Evolutionary conservation across 176 grass and related monocot species (phyloP), one percentile per base, ranked within the genome.

Genomic region (Rhynchospora pubera): DNA sequence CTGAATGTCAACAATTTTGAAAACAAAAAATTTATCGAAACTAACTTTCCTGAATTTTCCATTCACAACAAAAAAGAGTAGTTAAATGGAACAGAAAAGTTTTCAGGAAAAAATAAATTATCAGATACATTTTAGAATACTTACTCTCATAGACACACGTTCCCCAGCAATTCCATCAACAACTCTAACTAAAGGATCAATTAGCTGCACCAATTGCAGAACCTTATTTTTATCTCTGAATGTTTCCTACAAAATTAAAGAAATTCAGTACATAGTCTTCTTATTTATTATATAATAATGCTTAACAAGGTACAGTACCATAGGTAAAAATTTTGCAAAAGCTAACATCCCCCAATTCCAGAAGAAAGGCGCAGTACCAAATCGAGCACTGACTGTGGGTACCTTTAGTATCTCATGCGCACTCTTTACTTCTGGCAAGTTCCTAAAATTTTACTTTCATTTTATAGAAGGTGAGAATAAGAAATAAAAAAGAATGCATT

Each of bases 321-420:
- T 69, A 58, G 92, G 92, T 79, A 97, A 70, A 85, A 94, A 84
- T 45, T 91, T 93, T 71, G 87, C 90, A 56, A 97, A 84, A 23
- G 95, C 95, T 90, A 89, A 71, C 95, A 97, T 97, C 90, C 90
- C 92, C 95, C 95, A 97, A 82, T 97, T 97, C 92, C 95, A 97
- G 86, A 94, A 97, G 82, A 94, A 94, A 34, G 95, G 95, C 19
- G 95, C 77, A 79, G 95, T 97, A 78, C 90, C 92, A 85, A 97
- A 94, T 88, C 92, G 88, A 84, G 95, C 95, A 82, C 92, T 97
- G 77, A 97, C 95, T 72, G 87, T 92, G 82, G 90, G 95, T 15
- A 97, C 90, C 78, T 87, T 91, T 88, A 97, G 87, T 79, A 93
- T 88, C 85, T 90, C 89, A 87, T 90, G 88, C 32, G 81, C 85